A percentile compares a stretch with the other conserved stretches of the same genome.
phyloP scores from a whole-genome alignment of 768 basidiomycete genomes.

The Agaricus subrufescens region DNA sequence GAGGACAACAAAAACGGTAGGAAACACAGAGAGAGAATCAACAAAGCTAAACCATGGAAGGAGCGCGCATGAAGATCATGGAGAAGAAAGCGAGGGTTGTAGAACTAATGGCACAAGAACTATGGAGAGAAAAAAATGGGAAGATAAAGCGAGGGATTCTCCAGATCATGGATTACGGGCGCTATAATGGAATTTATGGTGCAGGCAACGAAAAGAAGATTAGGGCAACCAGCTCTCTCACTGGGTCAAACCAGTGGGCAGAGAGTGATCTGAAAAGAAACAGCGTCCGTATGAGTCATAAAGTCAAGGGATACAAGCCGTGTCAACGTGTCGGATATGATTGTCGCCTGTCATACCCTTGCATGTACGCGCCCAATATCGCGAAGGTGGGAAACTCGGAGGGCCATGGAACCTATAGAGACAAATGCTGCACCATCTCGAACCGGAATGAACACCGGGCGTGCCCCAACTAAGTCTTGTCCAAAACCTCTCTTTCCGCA shows the following conservation, averaged over 20 bases:
- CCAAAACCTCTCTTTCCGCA: conserved; percentile 12
- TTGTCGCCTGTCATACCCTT: conserved; percentile 5
- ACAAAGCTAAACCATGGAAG: conserved; percentile 13
- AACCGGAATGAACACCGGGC: conserved; percentile 31
- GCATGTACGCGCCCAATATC: conserved; percentile 3
- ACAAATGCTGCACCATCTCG: conserved; percentile 18
- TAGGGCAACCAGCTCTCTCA: conserved; percentile 12
- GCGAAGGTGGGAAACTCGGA: conserved; percentile 6
- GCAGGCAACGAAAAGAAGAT: conserved; percentile 9
- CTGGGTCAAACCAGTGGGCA: conserved; percentile 9
- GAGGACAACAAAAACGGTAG: conserved; percentile 58
- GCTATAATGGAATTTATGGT: conserved; percentile 10
- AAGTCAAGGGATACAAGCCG: conserved; percentile 10
- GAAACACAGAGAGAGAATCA: conserved; percentile 5
- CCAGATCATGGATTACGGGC: conserved; percentile 6
- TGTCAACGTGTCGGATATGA: conserved; percentile 9
- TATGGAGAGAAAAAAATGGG: conserved; percentile 12
- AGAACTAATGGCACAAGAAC: conserved; percentile 8
- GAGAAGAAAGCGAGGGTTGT: conserved; percentile 7
- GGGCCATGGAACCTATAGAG: conserved; percentile 5
- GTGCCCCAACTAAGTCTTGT: conserved; percentile 32
- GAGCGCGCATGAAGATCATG: conserved; percentile 13
- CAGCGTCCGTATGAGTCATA: conserved; percentile 65
- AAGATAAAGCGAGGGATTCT: conserved; percentile 12
- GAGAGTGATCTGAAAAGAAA: conserved; percentile 50